Base-by-base conservation (phyloP, 1,284 basidiomycete species). In the Austropuccinia psidii region DNA sequence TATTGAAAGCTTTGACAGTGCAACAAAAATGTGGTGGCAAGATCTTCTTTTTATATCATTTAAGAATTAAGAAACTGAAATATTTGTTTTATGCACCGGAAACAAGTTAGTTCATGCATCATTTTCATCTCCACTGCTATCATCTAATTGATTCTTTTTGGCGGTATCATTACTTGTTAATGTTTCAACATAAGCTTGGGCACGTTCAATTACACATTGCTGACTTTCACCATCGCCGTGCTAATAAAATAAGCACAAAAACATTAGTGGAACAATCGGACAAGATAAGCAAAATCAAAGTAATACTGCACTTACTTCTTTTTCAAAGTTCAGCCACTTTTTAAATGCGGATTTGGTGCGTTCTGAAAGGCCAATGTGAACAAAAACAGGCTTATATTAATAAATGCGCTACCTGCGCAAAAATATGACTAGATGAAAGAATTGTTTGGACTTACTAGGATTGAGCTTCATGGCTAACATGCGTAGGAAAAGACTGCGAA, bases 261-360 rank as follows among this genome's bases (percentile, higher is more conserved):
- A 58, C 1, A 87, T 87, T 35, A 70, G 45, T 24, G 61, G 15
- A 31, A 31, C 4, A 24, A 31, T 33, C n/a, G 8, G 31, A 21
- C 19, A 50, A 54, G n/a, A n/a, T 33, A 15, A 33, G 33, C 31
- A 24, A 35, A 13, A 4, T n/a, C 7, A 50, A 41, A 58, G 41
- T 2, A 49, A 47, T 31, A 33, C 35, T 6, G 27, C 17, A 35
- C 72, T 47, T 19, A 74, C 62, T 15, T 41, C 21, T 66, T 58
- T 41, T 82, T 99, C 96, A 55, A 97, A 83, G 74, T 88, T 88
- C 47, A 98, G 84, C 92, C 95, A 98, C 82, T 98, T 98, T 82
- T 99, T 98, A 86, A 98, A 96, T 81, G 95, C 88, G 47, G 88
- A 87, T 75, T 80, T 80, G 67, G 77, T 78, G 64, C 78, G 78